Evolutionary conservation across 805 yeast species (phyloP).

Genomic region (Priceomyces haplophilus): DNA sequence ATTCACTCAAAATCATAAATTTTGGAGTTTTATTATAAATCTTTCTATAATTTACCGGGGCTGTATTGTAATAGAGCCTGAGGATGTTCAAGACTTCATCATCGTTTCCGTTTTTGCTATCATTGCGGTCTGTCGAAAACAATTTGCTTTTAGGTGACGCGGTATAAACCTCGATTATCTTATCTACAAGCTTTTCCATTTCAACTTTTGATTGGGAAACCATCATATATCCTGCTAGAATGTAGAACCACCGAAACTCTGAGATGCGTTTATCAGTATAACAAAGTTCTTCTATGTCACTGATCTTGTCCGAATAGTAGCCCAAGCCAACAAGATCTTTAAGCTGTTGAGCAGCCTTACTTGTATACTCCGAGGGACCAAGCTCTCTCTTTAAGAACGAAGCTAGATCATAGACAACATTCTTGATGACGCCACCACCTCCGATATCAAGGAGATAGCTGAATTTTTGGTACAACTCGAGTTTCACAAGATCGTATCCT

Average conservation of each 20-base stretch:
- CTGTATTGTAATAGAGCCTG: slow-evolving; percentile 22
- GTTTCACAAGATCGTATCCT: slow-evolving; percentile 33
- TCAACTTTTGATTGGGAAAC: slow-evolving; percentile 18
- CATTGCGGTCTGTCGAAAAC: neutral
- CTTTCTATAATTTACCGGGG: slow-evolving; percentile 19
- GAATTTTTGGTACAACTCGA: slow-evolving; percentile 32
- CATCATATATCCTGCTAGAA: slow-evolving; percentile 26
- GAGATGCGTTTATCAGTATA: slow-evolving; percentile 6
- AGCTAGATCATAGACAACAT: slow-evolving; percentile 34
- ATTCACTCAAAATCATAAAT: slow-evolving; percentile 21
- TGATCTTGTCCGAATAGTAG: slow-evolving; percentile 8
- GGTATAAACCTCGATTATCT: slow-evolving; percentile 30
- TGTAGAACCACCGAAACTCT: slow-evolving; percentile 22
- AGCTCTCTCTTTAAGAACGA: slow-evolving; percentile 31
- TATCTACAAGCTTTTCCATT: slow-evolving; percentile 25
- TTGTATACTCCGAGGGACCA: slow-evolving; percentile 9
- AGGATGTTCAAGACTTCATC: slow-evolving; percentile 15
- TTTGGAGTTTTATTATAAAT: slow-evolving; percentile 18
- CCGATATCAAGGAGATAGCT: slow-evolving; percentile 22
- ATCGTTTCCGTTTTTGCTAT: slow-evolving; percentile 8
- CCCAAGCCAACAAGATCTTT: slow-evolving; percentile 19
- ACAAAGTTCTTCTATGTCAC: neutral
- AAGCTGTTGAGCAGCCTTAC: slow-evolving; percentile 17
- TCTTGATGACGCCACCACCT: slow-evolving; percentile 34
- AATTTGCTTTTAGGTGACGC: slow-evolving; percentile 14